These are phyloP conservation scores for Colletotrichum cereale DNA, from an alignment of 2,329 filamentous ascomycete species.

Conservation along the genomic window DNA sequence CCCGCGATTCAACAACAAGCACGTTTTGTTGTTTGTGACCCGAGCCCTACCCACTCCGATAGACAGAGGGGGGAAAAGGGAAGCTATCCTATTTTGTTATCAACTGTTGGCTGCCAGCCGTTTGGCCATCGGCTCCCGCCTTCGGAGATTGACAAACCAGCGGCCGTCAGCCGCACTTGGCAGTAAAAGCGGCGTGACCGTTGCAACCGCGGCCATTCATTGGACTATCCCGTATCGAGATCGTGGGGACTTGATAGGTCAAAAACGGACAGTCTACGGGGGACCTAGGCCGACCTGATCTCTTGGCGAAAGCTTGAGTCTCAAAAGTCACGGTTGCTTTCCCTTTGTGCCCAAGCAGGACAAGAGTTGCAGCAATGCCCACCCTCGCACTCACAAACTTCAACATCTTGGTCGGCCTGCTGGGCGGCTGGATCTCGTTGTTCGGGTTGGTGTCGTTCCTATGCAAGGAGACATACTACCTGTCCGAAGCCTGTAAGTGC, in stretches of 20 bases:
- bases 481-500: conserved; percentile 86
- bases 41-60: not conserved
- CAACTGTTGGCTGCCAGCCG: not conserved
- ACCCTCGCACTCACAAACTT: conserved; percentile 62
- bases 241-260: conserved; percentile 20
- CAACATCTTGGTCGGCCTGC: conserved; percentile 83
- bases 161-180: not conserved
- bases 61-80: not conserved
- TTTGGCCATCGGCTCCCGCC: not conserved
- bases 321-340: not conserved
- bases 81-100: not conserved
- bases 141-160: not conserved
- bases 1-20: conserved; percentile 61
- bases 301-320: conserved; percentile 40
- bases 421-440: conserved; percentile 90
- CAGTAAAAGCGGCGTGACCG: not conserved
- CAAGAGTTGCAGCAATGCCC: conserved; percentile 53
- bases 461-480: conserved; percentile 89
- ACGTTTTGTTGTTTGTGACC: not conserved
- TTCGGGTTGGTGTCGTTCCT: conserved; percentile 93
- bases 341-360: conserved; percentile 4
- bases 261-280: not conserved
- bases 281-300: not conserved
- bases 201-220: conserved; percentile 10
- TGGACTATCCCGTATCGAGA: conserved; percentile 18